Base-by-base conservation (phyloP, 2,329 filamentous ascomycete genomes). In the Trichophyton rubrum region DNA sequence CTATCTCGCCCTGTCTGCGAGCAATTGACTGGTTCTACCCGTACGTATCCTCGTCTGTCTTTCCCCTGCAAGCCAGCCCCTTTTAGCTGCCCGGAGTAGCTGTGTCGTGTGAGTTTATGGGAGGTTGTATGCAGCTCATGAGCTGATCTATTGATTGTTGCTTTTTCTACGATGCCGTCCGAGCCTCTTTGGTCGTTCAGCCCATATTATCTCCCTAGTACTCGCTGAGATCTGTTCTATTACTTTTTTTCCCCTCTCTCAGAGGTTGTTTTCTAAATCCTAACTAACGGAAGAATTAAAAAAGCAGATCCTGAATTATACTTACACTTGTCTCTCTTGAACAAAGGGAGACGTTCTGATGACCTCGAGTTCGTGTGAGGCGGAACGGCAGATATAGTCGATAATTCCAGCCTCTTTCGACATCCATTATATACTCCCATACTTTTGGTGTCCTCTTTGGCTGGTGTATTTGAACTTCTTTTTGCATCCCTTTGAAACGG, bases 331-430 rank as follows among this genome's bases (percentile, higher is more conserved):
- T 57, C 55, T 57, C 55, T 57, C 55, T 41, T 22, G 20, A 40
- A 20, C 13, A 0, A 30, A 62, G 58, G 43, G 61, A 51, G 63
- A 60, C 57, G 64, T 61, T 65, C 62, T 64, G 47, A 65, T 65
- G 64, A 65, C 59, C 55, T 61, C 62, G 56, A 62, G 59, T 45
- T 59, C 59, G 63, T 61, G 59, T 59, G 58, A 63, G 64, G 64
- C 61, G 64, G 64, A 65, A 64, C 62, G 62, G 64, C 64, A 63
- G 49, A 55, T 33, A 49, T 64, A 64, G 62, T 65, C 64, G 64
- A 63, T 60, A 64, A 59, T 62, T 60, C 64, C 64, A 58, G 62
- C 62, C 60, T 63, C 62, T 59, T 24, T 47, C 24, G 49, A 30
- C 56, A 58, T 59, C 66, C 60, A 63, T 62, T 51, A 55, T 45